phyloP scores from a whole-genome alignment of 106 monocot genomes.

The Dioscorea alata region DNA sequence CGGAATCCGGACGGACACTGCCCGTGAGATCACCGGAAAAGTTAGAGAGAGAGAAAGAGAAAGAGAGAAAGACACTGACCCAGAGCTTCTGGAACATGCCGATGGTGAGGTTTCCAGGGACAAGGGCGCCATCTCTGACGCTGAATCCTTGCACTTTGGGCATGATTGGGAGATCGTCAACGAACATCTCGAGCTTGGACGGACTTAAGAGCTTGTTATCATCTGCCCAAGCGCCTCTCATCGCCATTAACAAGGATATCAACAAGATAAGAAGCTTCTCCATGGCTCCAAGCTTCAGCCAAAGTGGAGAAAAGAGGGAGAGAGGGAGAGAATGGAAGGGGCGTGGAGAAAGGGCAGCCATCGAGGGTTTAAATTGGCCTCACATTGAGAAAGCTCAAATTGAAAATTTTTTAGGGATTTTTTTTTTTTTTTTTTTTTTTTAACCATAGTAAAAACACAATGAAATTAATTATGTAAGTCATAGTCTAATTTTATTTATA shows the following conservation, averaged over 20 bases:
- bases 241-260: not conserved
- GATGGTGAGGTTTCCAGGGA: constrained; percentile 52
- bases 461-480: too few species aligned
- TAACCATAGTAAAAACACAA: too few species aligned
- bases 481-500: too few species aligned
- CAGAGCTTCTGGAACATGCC: constrained; percentile 78
- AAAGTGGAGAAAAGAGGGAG: not conserved
- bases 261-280: not conserved
- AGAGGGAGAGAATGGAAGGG: not conserved
- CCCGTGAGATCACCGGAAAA: not conserved
- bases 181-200: constrained; percentile 57
- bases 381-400: too few species aligned
- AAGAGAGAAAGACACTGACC: constrained; percentile 30
- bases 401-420: too few species aligned
- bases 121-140: constrained; percentile 7
- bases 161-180: constrained; percentile 66
- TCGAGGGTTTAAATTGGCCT: constrained; percentile 19
- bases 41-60: not conserved
- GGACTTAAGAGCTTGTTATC: not conserved
- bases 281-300: not conserved
- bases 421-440: too few species aligned
- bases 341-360: not conserved
- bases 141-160: constrained; percentile 39
- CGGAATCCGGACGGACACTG: not conserved
- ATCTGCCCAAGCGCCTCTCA: not conserved